phyloP scores from a whole-genome alignment of 805 yeast genomes.

The Candida tallmaniae region DNA sequence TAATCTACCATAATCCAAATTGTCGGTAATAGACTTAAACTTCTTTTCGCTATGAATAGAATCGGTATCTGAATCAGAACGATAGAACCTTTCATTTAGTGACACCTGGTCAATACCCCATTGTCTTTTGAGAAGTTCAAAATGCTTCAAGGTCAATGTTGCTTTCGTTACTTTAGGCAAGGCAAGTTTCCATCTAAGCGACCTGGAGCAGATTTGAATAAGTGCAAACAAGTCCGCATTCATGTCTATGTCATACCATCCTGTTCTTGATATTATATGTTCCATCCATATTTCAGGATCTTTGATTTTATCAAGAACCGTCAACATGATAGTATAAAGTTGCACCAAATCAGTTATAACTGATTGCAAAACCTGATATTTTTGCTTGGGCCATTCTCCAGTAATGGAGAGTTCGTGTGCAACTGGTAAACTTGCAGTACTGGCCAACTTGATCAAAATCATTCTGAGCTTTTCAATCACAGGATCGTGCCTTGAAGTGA shows the following conservation, averaged over 20 bases:
- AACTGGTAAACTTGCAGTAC: slow-evolving; percentile 19
- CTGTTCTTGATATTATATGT: slow-evolving; percentile 21
- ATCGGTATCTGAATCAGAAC: neutral
- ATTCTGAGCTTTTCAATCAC: slow-evolving; percentile 17
- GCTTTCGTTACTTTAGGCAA: slow-evolving; percentile 31
- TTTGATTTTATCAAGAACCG: slow-evolving; percentile 21
- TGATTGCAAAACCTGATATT: slow-evolving; percentile 19
- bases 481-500: slow-evolving; percentile 18
- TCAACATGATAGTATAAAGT: slow-evolving; percentile 20
- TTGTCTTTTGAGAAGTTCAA: slow-evolving; percentile 20
- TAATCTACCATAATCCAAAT: slow-evolving; percentile 22
- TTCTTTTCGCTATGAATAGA: slow-evolving; percentile 3
- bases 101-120: slow-evolving; percentile 24
- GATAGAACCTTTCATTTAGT: slow-evolving; percentile 21
- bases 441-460: slow-evolving; percentile 17
- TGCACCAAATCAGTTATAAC: slow-evolving; percentile 22
- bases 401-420: slow-evolving; percentile 25
- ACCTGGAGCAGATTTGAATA: slow-evolving; percentile 26
- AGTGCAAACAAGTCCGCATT: slow-evolving; percentile 26
- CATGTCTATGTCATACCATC: slow-evolving; percentile 25
- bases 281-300: slow-evolving; percentile 25
- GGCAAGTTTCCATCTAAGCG: slow-evolving; percentile 19
- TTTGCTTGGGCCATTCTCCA: slow-evolving; percentile 29
- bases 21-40: slow-evolving; percentile 14
- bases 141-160: slow-evolving; percentile 25